Conservation (phyloP, 2,329 filamentous ascomycete genomes). For the Xylariales sp. region DNA sequence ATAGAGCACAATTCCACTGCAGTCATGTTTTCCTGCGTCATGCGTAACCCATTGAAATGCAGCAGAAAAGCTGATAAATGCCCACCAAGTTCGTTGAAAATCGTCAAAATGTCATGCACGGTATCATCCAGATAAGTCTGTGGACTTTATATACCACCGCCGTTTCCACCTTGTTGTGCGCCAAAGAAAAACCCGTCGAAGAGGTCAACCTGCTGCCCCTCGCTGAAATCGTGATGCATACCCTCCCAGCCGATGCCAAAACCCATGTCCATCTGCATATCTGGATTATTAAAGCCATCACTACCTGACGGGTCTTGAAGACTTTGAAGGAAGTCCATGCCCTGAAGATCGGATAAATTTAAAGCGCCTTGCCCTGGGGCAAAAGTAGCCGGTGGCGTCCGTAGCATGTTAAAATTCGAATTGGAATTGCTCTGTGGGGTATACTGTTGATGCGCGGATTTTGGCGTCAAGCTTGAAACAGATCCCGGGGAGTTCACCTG, state of each 20-base stretch:
- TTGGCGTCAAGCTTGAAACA: conserved; percentile 51
- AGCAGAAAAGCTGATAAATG: conserved; percentile 7
- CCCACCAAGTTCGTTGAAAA: conserved; percentile 7
- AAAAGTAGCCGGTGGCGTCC: conserved; percentile 48
- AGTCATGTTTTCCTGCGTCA: conserved; percentile 1
- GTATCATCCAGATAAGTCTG: not conserved
- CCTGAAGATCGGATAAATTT: conserved; percentile 62
- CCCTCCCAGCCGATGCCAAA: conserved; percentile 74
- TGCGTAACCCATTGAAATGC: conserved; percentile 18
- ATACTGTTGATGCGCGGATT: conserved; percentile 45
- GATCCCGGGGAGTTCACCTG: conserved; percentile 52
- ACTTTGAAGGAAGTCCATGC: conserved; percentile 65
- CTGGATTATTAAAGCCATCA: conserved; percentile 50
- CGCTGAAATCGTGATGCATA: conserved; percentile 71
- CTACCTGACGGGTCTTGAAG: conserved; percentile 51
- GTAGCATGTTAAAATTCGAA: conserved; percentile 45
- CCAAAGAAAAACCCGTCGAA: conserved; percentile 82
- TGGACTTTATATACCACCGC: conserved; percentile 31
- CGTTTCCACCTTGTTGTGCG: conserved; percentile 57
- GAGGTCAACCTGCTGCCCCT: conserved; percentile 70
- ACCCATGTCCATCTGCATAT: conserved; percentile 70
- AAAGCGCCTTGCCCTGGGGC: conserved; percentile 43
- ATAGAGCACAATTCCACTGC: not conserved
- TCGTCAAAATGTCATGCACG: conserved; percentile 1
- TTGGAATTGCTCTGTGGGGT: conserved; percentile 38